These are phyloP conservation scores for Lachancea thermotolerans DNA, from an alignment of 805 yeast genomes.

Conservation along the genomic window DNA sequence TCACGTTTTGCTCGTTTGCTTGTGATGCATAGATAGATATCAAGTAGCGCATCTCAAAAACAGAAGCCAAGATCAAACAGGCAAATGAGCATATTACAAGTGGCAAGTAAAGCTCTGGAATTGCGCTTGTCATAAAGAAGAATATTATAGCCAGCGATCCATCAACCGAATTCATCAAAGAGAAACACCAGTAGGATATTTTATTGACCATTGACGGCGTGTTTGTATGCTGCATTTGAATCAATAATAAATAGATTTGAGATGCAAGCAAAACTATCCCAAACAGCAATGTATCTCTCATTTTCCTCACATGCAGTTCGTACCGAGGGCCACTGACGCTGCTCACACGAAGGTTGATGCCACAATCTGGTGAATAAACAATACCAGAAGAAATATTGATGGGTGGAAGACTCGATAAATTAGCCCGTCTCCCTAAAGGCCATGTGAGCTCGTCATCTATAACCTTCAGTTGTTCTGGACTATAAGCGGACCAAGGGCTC, in stretches of 20 bases:
- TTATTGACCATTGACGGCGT: slow-evolving; percentile 78
- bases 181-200: slow-evolving; percentile 62
- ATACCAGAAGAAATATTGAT: slow-evolving; percentile 50
- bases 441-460: slow-evolving; percentile 66
- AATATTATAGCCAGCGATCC: slow-evolving; percentile 60
- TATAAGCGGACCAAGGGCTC: slow-evolving; percentile 49
- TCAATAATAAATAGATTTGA: slow-evolving; percentile 52
- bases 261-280: slow-evolving; percentile 41
- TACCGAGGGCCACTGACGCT: slow-evolving; percentile 47
- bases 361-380: slow-evolving; percentile 88
- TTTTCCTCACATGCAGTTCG: slow-evolving; percentile 36
- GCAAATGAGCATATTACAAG: slow-evolving; percentile 64
- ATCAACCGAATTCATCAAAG: slow-evolving; percentile 59
- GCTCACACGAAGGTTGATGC: slow-evolving; percentile 41
- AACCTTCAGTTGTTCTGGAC: slow-evolving; percentile 42
- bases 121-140: slow-evolving; percentile 49
- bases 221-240: slow-evolving; percentile 63
- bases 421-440: slow-evolving; percentile 78
- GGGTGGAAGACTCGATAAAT: slow-evolving; percentile 43
- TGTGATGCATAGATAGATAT: slow-evolving; percentile 63
- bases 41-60: slow-evolving; percentile 72
- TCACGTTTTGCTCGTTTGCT: slow-evolving; percentile 60
- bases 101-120: slow-evolving; percentile 55
- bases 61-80: slow-evolving; percentile 59
- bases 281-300: slow-evolving; percentile 37